Evolutionary conservation across 768 basidiomycete genomes (phyloP), one percentile per base, ranked within the genome.

Genomic region (Tubosaeta sp.): DNA sequence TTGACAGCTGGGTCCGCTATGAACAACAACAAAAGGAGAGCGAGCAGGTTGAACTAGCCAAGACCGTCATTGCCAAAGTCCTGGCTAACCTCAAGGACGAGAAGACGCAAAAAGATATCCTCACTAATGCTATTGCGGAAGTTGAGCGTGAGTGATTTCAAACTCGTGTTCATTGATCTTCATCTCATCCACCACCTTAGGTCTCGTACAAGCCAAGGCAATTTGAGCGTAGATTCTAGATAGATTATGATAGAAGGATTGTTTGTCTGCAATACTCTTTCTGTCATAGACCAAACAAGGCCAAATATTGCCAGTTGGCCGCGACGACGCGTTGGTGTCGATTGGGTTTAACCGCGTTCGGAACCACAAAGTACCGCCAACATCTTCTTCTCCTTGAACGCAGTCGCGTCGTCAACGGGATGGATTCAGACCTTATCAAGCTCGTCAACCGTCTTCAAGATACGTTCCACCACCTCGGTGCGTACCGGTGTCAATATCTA

Each of bases 1-100:
- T 99, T 50, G 96, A 98, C 77, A 90, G 89, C 69, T 96, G 94
- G 94, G 95, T 94, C 51, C 89, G 96, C 67, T 94, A 85, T 73
- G 95, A 98, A 77, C 94, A 96, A 67, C 91, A 94, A 69, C 78
- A 83, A 66, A 93, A 96, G 78, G 94, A 99, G 78, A 87, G 81
- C 65, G 93, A 99, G 76, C 96, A 99, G 80, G 79, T 84, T 29
- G 89, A 91, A 45, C 84, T 99, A 51, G 87, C 93, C 57, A 84
- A 87, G 79, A 74, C 77, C 46, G 87, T 99, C 67, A 89, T 96
- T 61, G 82, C 84, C 52, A 92, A 90, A 69, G 95, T 97, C 56
- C 77, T 90, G 66, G 83, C 84, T 66, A 77, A 76, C 61, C 71
- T 98, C 57, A 75, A 81, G 68, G 94, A 97, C 60, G 88, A 93